phyloP scores from a whole-genome alignment of 2,329 filamentous ascomycete species.

The Cryphonectria carpinicola region DNA sequence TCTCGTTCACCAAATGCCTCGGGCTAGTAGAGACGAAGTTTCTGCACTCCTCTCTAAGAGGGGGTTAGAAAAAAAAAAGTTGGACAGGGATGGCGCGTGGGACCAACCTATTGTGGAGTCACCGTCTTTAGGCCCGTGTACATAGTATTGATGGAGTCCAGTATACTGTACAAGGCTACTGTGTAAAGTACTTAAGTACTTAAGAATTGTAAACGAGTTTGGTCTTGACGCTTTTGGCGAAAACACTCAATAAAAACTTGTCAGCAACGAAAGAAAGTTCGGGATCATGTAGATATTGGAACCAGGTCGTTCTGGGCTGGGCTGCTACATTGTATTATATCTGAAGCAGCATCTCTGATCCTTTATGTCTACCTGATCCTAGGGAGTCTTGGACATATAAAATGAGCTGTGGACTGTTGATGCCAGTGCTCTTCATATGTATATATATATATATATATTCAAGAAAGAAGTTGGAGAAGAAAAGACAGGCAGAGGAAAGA shows the following conservation, averaged over 20 bases:
- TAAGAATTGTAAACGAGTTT: too few species aligned
- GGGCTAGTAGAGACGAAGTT: constrained; percentile 2
- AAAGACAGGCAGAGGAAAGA: neutral
- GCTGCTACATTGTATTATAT: neutral
- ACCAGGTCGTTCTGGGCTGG: neutral
- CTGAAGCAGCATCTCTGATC: neutral
- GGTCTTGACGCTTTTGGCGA: neutral
- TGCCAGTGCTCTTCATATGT: neutral
- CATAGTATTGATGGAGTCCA: neutral
- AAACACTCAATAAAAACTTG: neutral
- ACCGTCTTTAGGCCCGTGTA: neutral
- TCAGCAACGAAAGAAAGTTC: neutral
- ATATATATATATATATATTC: too few species aligned
- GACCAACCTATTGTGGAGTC: neutral
- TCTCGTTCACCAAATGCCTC: neutral
- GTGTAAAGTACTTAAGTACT: too few species aligned
- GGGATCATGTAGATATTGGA: neutral
- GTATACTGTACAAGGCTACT: neutral
- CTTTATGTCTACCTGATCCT: neutral
- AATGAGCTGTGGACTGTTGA: neutral
- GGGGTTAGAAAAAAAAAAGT: neutral
- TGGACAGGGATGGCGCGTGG: neutral
- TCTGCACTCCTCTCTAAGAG: neutral
- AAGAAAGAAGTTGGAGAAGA: neutral
- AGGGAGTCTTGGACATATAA: neutral